These are phyloP conservation scores for Astrephomene gubernaculifera DNA, from an alignment of 139 green algal species.

Conservation along the genomic window DNA sequence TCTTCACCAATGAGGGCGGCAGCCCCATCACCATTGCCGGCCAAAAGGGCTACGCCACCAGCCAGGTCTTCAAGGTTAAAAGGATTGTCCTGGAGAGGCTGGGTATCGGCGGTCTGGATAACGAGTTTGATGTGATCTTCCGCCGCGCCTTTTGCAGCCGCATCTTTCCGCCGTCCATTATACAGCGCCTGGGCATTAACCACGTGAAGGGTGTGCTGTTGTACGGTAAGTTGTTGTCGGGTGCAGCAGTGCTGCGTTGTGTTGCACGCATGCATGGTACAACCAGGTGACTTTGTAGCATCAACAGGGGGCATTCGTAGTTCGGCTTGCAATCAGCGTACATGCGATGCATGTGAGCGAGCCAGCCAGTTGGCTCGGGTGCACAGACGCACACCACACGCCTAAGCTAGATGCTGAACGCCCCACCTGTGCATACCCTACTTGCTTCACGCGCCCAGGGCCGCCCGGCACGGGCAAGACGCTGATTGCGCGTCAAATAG, in stretches of 20 bases:
- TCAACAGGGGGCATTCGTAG: no score
- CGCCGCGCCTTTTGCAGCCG: constrained; percentile 95
- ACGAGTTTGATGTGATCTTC: constrained; percentile 99
- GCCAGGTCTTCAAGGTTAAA: constrained; percentile 96
- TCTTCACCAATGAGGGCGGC: constrained; percentile 75
- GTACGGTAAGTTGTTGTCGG: constrained; percentile 49
- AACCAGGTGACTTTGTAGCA: no score
- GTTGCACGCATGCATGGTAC: no score
- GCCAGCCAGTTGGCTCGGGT: neutral
- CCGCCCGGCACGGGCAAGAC: constrained; percentile 96
- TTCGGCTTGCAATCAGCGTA: no score
- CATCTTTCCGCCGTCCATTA: constrained; percentile 91
- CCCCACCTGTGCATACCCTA: no score
- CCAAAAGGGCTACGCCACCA: constrained; percentile 78
- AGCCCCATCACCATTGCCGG: constrained; percentile 83
- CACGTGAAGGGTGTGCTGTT: constrained; percentile 88
- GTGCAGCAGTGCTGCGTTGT: no score
- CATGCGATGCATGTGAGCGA: no score
- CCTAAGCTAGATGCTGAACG: neutral
- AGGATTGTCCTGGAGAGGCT: constrained; percentile 97
- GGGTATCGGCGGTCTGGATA: constrained; percentile 96
- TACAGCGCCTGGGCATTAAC: constrained; percentile 94
- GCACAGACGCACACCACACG: neutral
- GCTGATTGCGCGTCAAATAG: constrained; percentile 98
- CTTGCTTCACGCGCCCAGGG: no score